Evolutionary conservation across 2,329 filamentous ascomycete genomes (phyloP).

Genomic region (Trichophyton simii): DNA sequence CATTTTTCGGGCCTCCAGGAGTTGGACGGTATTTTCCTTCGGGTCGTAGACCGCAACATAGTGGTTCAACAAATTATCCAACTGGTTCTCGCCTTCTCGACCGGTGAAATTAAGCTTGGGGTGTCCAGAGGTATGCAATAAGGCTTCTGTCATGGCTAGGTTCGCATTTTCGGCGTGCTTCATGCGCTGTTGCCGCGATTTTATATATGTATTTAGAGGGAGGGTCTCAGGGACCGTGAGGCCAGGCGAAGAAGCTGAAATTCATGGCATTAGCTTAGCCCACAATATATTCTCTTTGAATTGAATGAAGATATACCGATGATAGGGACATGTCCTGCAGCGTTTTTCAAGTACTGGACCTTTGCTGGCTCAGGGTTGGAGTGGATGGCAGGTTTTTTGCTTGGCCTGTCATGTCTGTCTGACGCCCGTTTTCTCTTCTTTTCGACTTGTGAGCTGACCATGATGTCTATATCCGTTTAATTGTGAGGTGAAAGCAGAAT

Average conservation of each 20-base stretch:
- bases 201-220: conserved; percentile 34
- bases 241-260: conserved; percentile 19
- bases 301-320: conserved; percentile 31
- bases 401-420: conserved; percentile 32
- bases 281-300: background rate
- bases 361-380: conserved; percentile 28
- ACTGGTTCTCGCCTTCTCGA: conserved; percentile 37
- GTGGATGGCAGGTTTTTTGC: conserved; percentile 37
- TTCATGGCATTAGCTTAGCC: background rate
- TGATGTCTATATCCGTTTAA: conserved; percentile 13
- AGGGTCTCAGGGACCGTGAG: conserved; percentile 19
- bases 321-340: conserved; percentile 37
- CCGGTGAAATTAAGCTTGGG: conserved; percentile 49
- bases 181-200: conserved; percentile 32
- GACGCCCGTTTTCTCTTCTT: conserved; percentile 42
- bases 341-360: conserved; percentile 36
- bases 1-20: conserved; percentile 43
- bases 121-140: conserved; percentile 50
- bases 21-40: conserved; percentile 38
- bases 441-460: conserved; percentile 25
- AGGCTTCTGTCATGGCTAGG: conserved; percentile 36
- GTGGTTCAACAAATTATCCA: conserved; percentile 44
- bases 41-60: conserved; percentile 51
- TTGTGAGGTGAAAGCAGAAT: background rate
- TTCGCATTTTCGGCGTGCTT: conserved; percentile 23